A percentile compares a stretch with the other conserved stretches of the same genome.
phyloP scores from a whole-genome alignment of 2,329 filamentous ascomycete genomes.

The Phaeosphaeria sp. region DNA sequence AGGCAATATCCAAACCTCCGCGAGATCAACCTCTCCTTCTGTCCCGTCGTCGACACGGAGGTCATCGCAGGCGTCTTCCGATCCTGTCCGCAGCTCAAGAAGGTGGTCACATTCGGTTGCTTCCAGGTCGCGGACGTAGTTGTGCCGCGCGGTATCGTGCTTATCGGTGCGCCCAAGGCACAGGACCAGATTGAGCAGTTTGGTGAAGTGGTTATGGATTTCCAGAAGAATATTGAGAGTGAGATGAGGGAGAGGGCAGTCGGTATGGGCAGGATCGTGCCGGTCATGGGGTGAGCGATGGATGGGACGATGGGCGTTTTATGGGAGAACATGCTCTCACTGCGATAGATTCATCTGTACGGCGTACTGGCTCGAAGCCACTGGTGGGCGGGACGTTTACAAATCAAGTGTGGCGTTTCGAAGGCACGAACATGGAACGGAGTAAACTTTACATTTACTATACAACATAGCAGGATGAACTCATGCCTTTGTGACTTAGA shows the following conservation, averaged over 20 bases:
- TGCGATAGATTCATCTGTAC: background rate
- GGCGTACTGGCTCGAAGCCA: background rate
- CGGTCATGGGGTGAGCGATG: conserved; percentile 26
- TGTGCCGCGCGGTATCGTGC: conserved; percentile 64
- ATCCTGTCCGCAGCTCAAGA: conserved; percentile 64
- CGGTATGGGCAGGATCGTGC: conserved; percentile 27
- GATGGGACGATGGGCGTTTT: background rate
- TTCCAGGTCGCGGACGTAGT: conserved; percentile 64
- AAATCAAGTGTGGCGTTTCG: background rate
- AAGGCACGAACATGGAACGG: background rate
- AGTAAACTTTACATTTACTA: background rate
- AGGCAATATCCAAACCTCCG: conserved; percentile 71
- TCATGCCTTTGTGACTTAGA: background rate
- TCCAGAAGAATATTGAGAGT: conserved; percentile 27
- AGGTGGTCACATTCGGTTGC: conserved; percentile 68
- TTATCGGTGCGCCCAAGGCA: conserved; percentile 66
- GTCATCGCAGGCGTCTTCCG: conserved; percentile 70
- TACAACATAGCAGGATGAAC: background rate
- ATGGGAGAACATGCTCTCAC: background rate
- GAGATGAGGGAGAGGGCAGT: conserved; percentile 16
- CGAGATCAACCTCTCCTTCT: conserved; percentile 81
- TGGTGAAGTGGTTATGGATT: conserved; percentile 47
- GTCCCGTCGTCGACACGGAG: conserved; percentile 70
- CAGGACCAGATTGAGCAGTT: conserved; percentile 64
- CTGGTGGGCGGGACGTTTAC: background rate